Evolutionary conservation across 345 rosid genomes (phyloP).

Genomic region (Gossypium rotundifolium): DNA sequence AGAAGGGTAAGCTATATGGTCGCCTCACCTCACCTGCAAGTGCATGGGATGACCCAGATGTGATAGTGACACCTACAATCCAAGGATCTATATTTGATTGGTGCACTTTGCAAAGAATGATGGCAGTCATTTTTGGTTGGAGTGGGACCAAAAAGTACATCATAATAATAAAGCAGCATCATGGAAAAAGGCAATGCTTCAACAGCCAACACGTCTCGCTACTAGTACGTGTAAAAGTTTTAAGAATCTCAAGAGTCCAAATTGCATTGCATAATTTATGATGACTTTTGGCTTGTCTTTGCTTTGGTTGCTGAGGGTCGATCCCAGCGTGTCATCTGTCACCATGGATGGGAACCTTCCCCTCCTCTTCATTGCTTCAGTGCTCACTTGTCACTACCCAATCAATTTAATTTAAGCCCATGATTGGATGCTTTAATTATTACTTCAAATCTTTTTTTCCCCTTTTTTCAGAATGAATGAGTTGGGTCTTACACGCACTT

Average conservation of each 20-base stretch:
- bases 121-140: not conserved
- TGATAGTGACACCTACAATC: not conserved
- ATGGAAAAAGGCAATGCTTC: slow-evolving; percentile 2
- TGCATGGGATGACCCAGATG: not conserved
- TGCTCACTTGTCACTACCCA: not conserved
- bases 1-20: not conserved
- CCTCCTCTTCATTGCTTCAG: not conserved
- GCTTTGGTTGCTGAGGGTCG: slow-evolving; percentile 2
- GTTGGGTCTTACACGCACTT: not conserved
- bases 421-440: not conserved
- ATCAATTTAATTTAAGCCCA: not conserved
- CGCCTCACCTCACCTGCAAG: not conserved
- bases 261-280: not conserved
- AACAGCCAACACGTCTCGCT: not conserved
- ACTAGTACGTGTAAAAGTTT: not conserved
- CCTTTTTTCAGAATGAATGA: not conserved
- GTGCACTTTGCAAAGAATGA: not conserved
- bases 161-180: not conserved
- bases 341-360: slow-evolving; percentile 11
- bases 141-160: not conserved
- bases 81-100: not conserved
- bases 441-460: not conserved
- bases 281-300: not conserved
- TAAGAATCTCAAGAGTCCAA: not conserved
- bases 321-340: slow-evolving; percentile 13